phyloP scores from a whole-genome alignment of 495 filamentous ascomycete species.

The Aspergillus avenaceus region DNA sequence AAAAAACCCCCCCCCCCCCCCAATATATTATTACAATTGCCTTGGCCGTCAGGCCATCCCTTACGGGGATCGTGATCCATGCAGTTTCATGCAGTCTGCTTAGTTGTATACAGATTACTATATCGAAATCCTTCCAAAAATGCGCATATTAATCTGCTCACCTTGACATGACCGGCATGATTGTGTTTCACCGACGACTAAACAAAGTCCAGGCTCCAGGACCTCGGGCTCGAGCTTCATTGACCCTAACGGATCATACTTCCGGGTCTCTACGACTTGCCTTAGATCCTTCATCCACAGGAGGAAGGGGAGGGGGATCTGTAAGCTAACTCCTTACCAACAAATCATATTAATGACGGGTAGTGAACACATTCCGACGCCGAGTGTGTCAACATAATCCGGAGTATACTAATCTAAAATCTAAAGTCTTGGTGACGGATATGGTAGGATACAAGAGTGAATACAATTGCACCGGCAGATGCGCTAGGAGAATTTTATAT shows the following conservation, averaged over 20 bases:
- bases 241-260: neutral
- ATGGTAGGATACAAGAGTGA: neutral
- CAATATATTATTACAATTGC: neutral
- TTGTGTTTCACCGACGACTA: neutral
- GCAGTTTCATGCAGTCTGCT: neutral
- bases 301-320: too few species aligned
- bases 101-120: neutral
- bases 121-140: neutral
- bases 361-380: conserved; percentile 2
- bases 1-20: neutral
- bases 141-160: neutral
- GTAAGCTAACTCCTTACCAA: neutral
- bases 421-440: neutral
- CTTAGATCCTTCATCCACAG: neutral
- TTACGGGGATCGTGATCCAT: neutral
- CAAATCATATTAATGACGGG: conserved; percentile 1
- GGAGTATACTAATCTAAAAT: neutral
- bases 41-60: neutral
- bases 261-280: neutral
- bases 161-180: neutral
- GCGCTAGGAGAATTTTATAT: neutral
- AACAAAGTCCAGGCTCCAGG: neutral
- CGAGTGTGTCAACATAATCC: neutral
- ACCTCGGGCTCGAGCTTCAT: neutral
- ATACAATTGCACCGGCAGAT: neutral